A percentile compares a stretch with the other conserved stretches of the same genome.
Evolutionary conservation across 805 yeast species (phyloP).

Genomic region (Phaffomyces antillensis): DNA sequence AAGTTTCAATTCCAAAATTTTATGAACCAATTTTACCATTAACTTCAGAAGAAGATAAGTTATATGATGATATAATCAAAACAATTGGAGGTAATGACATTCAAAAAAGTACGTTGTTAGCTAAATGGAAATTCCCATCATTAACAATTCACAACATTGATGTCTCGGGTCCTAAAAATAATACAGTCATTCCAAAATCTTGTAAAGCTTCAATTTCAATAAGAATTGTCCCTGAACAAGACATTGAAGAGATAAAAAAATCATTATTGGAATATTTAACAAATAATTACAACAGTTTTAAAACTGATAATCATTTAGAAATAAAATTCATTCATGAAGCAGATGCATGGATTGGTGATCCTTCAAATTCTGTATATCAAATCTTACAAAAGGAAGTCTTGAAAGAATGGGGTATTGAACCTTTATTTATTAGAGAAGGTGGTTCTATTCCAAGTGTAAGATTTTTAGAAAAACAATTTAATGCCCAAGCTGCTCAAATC

Average conservation of each 20-base stretch:
- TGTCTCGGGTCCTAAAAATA: constrained; percentile 86
- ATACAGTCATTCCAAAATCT: constrained; percentile 80
- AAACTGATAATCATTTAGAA: constrained; percentile 54
- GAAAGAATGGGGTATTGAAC: constrained; percentile 72
- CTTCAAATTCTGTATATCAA: constrained; percentile 64
- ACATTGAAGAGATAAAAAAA: constrained; percentile 47
- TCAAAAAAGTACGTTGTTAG: constrained; percentile 48
- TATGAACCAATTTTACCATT: constrained; percentile 60
- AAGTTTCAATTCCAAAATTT: constrained; percentile 59
- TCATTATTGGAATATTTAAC: constrained; percentile 41
- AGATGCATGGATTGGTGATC: constrained; percentile 95
- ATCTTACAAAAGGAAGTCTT: constrained; percentile 55
- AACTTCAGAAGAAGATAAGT: constrained; percentile 46
- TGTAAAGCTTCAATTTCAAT: constrained; percentile 75
- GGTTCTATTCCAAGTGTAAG: constrained; percentile 93
- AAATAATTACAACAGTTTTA: constrained; percentile 39
- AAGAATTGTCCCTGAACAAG: constrained; percentile 87
- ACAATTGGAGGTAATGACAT: constrained; percentile 25
- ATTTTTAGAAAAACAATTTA: constrained; percentile 70
- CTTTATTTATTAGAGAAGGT: constrained; percentile 88
- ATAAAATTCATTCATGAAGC: constrained; percentile 73
- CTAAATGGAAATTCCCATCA: constrained; percentile 88
- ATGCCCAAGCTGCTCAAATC: constrained; percentile 88
- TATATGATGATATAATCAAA: constrained; percentile 55
- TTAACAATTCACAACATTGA: constrained; percentile 76